Evolutionary conservation across 2,329 filamentous ascomycete genomes (phyloP).

Genomic region (Penicillium fuscoglaucum): DNA sequence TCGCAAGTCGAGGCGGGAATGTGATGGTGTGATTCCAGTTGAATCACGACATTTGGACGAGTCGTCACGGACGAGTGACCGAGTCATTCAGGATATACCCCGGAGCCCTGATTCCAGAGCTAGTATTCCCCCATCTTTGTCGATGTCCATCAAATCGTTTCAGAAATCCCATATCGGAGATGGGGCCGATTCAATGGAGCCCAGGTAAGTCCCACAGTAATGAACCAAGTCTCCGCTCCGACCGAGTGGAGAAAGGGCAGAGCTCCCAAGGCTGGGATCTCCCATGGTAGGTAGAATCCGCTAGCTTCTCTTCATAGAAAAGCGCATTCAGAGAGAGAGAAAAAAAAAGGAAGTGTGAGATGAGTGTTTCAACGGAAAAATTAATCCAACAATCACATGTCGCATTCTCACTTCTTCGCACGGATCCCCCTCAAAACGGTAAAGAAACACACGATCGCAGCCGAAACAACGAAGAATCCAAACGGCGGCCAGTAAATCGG

Average conservation of each 20-base stretch:
- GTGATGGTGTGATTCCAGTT: not conserved
- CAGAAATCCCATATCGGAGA: not conserved
- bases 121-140: not conserved
- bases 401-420: not conserved
- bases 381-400: not conserved
- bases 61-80: not conserved
- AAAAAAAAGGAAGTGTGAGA: not conserved
- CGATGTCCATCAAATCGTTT: not conserved
- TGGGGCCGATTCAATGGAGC: not conserved
- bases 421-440: slow-evolving; percentile 9
- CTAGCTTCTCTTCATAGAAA: not conserved
- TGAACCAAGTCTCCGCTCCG: not conserved
- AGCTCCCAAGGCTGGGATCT: not conserved
- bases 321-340: not conserved
- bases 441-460: slow-evolving; percentile 6
- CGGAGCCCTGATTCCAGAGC: not conserved
- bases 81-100: not conserved
- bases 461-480: slow-evolving; percentile 8
- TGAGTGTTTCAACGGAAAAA: not conserved
- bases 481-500: slow-evolving; percentile 2
- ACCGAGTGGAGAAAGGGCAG: not conserved
- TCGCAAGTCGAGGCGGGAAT: not conserved
- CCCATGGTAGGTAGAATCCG: not conserved
- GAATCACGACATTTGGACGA: not conserved
- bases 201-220: not conserved